phyloP scores from a whole-genome alignment of 495 filamentous ascomycete genomes.

The Echria macrotheca region DNA sequence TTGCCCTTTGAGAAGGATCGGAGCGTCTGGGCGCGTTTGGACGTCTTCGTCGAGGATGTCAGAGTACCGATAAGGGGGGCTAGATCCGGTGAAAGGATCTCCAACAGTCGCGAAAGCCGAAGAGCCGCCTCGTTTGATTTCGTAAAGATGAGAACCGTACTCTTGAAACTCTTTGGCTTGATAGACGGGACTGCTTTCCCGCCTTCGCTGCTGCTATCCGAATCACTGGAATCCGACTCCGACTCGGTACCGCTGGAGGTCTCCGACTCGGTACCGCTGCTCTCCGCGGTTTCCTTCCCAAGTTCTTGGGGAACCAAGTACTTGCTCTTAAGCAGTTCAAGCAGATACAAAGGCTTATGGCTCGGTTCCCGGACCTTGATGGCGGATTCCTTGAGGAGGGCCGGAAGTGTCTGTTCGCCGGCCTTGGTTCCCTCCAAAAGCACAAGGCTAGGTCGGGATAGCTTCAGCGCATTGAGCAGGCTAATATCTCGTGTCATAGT shows the following conservation, averaged over 20 bases:
- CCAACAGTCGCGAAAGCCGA: slow-evolving; percentile 73
- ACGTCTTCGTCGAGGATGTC: slow-evolving; percentile 65
- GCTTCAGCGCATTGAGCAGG: slow-evolving; percentile 66
- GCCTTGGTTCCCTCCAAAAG: slow-evolving; percentile 54
- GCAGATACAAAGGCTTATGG: slow-evolving; percentile 79
- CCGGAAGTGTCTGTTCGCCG: slow-evolving; percentile 56
- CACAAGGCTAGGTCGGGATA: slow-evolving; percentile 70
- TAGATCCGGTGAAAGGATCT: slow-evolving; percentile 56
- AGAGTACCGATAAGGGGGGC: slow-evolving; percentile 59
- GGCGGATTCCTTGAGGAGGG: slow-evolving; percentile 63
- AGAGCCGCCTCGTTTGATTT: slow-evolving; percentile 79
- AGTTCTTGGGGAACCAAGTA: slow-evolving; percentile 25
- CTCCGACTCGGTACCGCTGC: slow-evolving; percentile 16
- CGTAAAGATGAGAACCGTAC: slow-evolving; percentile 73
- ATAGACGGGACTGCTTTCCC: not conserved
- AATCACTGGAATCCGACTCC: slow-evolving; percentile 18
- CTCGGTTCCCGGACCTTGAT: slow-evolving; percentile 68
- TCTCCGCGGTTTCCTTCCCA: not conserved
- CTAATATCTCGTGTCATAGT: slow-evolving; percentile 90
- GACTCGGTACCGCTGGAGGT: slow-evolving; percentile 28
- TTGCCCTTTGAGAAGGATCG: slow-evolving; percentile 57
- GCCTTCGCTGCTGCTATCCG: slow-evolving; percentile 9
- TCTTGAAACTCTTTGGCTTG: slow-evolving; percentile 10
- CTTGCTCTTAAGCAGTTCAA: slow-evolving; percentile 51
- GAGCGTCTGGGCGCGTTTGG: slow-evolving; percentile 55